Base-by-base conservation (phyloP, 768 basidiomycete genomes). In the Hygrophoropsis aurantiaca region DNA sequence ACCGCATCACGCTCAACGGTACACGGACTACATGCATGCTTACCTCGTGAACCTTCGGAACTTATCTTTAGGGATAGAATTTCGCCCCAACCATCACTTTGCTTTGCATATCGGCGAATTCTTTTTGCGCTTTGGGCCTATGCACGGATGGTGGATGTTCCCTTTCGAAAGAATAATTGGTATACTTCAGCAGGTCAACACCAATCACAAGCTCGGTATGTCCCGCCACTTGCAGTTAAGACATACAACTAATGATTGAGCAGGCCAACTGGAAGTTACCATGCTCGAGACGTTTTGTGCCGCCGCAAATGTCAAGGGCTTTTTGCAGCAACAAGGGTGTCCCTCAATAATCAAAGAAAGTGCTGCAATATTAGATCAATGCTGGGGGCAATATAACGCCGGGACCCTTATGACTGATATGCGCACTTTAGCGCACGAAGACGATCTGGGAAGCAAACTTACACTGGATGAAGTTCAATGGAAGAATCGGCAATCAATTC, bases 131-230 rank as follows among this genome's bases (percentile, higher is more conserved):
- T 71, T 62, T 46, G 68, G 72, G 0, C 71, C 69, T 4, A 50
- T 60, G 24, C 58, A 65, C 46, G 55, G 56, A 0, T 70, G 67
- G 68, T 66, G 71, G 59, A 59, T 62, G 37, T 71, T 68, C 42
- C 60, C 62, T 2, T 65, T 67, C 34, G 59, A 70, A 42, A 13
- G 58, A 3, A 42, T 59, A 3, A 68, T 61, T n/a, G 59, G 67
- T 0, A 36, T 40, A 5, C 25, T 67, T 18, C 60, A 67, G 34
- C 41, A 52, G 2, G 40, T 54, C 18, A 49, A 48, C 15, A 65
- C 59, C 7, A 60, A 64, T 39, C 4, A 43, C 15, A 60, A 60
- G 44, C 42, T 53, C 10, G 51, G n/a, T 5, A n/a, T 11, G 23
- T 30, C 21, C 4, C 2, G 5, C 16, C 13, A 7, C 27, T 30